Base-by-base conservation (phyloP, 1,284 basidiomycete genomes). In the Malassezia vespertilionis region DNA sequence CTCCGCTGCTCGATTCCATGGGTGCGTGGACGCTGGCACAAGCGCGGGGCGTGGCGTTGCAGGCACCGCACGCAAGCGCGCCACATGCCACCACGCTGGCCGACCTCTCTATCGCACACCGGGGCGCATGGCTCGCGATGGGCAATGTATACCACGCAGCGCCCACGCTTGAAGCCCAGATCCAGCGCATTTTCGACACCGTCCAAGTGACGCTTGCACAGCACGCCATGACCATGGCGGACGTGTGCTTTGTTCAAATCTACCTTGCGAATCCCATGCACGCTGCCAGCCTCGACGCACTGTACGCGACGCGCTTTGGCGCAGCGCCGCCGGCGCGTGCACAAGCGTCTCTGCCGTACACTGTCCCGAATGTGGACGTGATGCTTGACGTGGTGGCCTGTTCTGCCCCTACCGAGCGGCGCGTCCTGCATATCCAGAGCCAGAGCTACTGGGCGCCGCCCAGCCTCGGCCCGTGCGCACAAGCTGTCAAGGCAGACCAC, bases 391-490 rank as follows among this genome's bases (percentile, higher is more conserved):
- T 24, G 5, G 32, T 34, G 1, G 26, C 34, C 2, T 51, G 46
- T 18, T 4, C 35, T 7, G n/a, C 20, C 34, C 32, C 40, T 2
- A 26, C 48, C 2, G 33, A 41, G 40, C 28, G 58, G 3, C 79
- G 79, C 43, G 76, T 84, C 0, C 75, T 97, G 27, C 93, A 99
- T 66, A 90, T 97, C 0, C 93, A 97, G 72, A 80, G 87, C 12
- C 71, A 91, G 43, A 91, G 87, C 67, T 96, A 96, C 70, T 99
- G 93, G 93, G 91, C 91, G 14, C 89, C 93, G 8, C 91, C 93
- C 2, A 97, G 96, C 69, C 97, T 99, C 46, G 93, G 93, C 26
- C 93, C 93, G 2, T 99, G 97, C 71, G 91, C 88, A 0, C 93
- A 99, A 72, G 83, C 86, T 6, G 79, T 96, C 43, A 76, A 77